These are phyloP conservation scores for Phaeoacremonium minimum DNA, from an alignment of 2,329 filamentous ascomycete species.

Conservation along the genomic window DNA sequence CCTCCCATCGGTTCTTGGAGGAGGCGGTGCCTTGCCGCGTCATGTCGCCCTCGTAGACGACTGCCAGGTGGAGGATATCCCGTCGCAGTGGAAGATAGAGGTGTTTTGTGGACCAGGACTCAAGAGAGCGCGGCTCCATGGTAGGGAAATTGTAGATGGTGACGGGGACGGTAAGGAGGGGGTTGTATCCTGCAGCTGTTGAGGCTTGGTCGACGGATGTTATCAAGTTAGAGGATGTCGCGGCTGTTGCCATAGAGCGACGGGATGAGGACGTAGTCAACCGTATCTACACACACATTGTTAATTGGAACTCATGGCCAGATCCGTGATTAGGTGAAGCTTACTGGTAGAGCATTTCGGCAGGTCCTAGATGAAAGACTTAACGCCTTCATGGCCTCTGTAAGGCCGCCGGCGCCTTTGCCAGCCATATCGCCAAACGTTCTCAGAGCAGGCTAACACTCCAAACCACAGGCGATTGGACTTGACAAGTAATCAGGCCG, in stretches of 20 bases:
- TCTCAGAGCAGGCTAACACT: too few relatives aligned
- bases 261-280: too few relatives aligned
- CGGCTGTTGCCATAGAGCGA: constrained; percentile 10
- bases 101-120: constrained; percentile 75
- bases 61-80: constrained; percentile 88
- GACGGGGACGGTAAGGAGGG: constrained; percentile 64
- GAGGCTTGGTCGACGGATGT: constrained; percentile 5
- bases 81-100: constrained; percentile 82
- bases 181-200: constrained; percentile 8
- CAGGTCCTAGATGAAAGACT: constrained; percentile 39
- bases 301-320: too few relatives aligned
- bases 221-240: constrained; percentile 5
- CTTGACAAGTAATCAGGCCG: too few relatives aligned
- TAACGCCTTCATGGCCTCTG: constrained; percentile 47
- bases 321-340: too few relatives aligned
- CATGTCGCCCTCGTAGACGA: constrained; percentile 87
- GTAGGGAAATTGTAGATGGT: constrained; percentile 89
- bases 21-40: constrained; percentile 83
- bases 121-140: constrained; percentile 76
- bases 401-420: constrained; percentile 44
- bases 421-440: constrained; percentile 38
- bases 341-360: constrained; percentile 19
- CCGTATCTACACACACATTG: too few relatives aligned
- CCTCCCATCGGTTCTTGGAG: constrained; percentile 76
- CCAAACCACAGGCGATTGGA: too few relatives aligned